Conservation (phyloP, 116 monocot genomes). For the Trichopus zeylanicus region DNA sequence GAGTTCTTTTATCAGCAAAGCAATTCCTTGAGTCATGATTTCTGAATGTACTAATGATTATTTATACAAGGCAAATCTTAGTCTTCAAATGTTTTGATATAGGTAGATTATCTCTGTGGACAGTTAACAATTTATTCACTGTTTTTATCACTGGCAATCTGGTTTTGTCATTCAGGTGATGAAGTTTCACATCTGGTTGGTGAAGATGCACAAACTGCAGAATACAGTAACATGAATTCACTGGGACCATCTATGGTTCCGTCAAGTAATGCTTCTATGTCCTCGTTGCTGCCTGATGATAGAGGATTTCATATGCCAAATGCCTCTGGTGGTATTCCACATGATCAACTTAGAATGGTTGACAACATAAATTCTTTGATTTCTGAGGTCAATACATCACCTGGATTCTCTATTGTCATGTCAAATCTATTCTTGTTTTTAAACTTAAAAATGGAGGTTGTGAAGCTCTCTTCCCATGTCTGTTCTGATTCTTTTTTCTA, state of each 20-base stretch:
- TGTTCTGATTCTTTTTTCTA: background rate
- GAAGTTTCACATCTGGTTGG: constrained; percentile 13
- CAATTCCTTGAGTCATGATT: too few relatives aligned
- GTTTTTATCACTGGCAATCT: background rate
- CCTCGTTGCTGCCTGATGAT: constrained; percentile 25
- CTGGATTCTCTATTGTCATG: background rate
- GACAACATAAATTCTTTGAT: constrained; percentile 80
- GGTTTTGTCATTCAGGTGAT: constrained; percentile 13
- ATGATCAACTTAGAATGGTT: constrained; percentile 86
- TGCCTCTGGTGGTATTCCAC: constrained; percentile 40
- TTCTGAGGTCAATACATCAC: constrained; percentile 56
- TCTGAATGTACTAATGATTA: too few relatives aligned
- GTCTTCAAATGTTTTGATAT: too few relatives aligned
- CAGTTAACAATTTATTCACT: too few relatives aligned
- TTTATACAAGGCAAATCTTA: too few relatives aligned
- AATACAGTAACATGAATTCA: constrained; percentile 12
- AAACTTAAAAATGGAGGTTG: background rate
- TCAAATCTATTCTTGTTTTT: too few relatives aligned
- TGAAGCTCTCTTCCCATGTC: background rate
- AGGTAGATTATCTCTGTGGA: too few relatives aligned
- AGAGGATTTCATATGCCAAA: constrained; percentile 13
- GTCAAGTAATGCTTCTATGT: constrained; percentile 19
- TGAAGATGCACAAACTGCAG: constrained; percentile 18
- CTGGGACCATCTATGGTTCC: constrained; percentile 9
- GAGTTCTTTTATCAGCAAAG: too few relatives aligned